Evolutionary conservation across 257 asterid genomes (phyloP).

Genomic region (Capsicum rhomboideum): DNA sequence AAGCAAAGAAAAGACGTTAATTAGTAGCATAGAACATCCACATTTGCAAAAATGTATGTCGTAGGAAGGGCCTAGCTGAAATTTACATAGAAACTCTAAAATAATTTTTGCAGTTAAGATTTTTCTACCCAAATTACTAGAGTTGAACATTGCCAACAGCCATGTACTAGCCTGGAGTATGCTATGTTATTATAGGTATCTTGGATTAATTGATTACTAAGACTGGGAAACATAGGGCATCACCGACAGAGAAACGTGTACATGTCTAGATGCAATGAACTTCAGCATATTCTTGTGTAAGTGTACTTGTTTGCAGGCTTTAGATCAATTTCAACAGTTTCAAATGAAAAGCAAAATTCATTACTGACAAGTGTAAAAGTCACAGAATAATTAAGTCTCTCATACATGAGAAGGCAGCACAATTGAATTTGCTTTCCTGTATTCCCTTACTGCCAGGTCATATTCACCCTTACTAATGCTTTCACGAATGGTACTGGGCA

Average conservation of each 20-base stretch:
- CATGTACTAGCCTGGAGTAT: not conserved
- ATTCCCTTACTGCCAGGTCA: constrained; percentile 97
- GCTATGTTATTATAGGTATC: not conserved
- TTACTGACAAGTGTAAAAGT: not conserved
- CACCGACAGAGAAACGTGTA: not conserved
- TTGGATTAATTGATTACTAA: not conserved
- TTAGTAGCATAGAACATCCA: not conserved
- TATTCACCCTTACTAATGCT: constrained; percentile 93
- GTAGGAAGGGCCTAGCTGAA: not conserved
- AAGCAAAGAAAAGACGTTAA: not conserved
- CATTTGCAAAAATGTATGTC: not conserved
- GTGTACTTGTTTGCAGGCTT: not conserved
- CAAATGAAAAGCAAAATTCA: not conserved
- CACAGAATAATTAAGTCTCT: not conserved
- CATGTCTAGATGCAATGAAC: not conserved
- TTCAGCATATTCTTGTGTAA: not conserved
- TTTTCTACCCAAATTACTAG: not conserved
- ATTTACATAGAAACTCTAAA: not conserved
- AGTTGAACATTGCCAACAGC: not conserved
- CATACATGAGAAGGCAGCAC: constrained; percentile 98
- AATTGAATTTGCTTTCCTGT: constrained; percentile 95
- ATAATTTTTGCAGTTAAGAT: not conserved
- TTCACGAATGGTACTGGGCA: constrained; percentile 96
- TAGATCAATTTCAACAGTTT: not conserved
- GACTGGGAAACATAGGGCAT: not conserved